A percentile compares a stretch with the other conserved stretches of the same genome.
Conservation (phyloP, 75 land plant genomes). For the Pinus taeda region DNA sequence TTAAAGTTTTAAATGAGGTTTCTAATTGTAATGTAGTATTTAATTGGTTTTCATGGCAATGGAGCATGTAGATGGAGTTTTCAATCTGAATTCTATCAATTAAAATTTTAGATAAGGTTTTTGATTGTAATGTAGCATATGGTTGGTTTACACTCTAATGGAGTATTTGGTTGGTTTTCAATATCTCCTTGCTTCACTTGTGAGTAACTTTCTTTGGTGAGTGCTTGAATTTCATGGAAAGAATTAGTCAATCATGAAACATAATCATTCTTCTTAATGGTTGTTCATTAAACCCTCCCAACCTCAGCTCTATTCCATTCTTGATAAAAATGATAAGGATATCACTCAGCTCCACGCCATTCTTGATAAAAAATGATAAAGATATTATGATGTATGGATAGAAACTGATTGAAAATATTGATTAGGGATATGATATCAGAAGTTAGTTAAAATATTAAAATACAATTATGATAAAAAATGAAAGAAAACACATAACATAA, state of each 20-base stretch:
- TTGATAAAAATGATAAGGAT: not conserved
- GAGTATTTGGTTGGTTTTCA: no score
- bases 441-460: no score
- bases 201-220: not conserved
- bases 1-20: not conserved
- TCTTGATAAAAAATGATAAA: not conserved
- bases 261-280: not conserved
- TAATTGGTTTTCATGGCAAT: no score
- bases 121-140: no score
- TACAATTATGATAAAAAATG: no score
- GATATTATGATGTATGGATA: not conserved
- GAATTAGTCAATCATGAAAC: not conserved
- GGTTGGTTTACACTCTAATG: no score
- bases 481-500: no score
- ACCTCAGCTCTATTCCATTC: slow-evolving; percentile 1
- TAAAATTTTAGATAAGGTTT: not conserved
- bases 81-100: not conserved
- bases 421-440: no score
- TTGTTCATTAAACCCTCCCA: not conserved
- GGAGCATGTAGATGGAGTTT: no score
- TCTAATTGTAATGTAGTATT: no score
- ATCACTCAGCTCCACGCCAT: not conserved
- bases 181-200: not conserved
- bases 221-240: not conserved
- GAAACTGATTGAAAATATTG: not conserved